Conservation (phyloP, 108 stramenopile genomes). For the Bacterosira constricta region DNA sequence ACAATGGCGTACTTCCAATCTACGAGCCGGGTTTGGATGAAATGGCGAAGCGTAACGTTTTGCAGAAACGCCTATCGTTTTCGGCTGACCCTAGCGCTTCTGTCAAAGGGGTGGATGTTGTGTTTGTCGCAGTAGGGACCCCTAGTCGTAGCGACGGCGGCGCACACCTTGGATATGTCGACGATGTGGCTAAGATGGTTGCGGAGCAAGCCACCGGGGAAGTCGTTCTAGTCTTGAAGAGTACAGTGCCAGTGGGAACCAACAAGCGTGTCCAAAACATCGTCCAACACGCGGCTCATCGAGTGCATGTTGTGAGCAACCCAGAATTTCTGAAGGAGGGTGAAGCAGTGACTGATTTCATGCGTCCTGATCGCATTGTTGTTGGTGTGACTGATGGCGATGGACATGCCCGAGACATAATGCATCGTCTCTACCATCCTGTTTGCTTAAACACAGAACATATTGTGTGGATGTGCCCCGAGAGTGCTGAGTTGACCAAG, state of each 20-base stretch:
- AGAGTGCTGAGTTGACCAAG: conserved; percentile 83
- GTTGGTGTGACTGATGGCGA: conserved; percentile 62
- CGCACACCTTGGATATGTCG: conserved; percentile 80
- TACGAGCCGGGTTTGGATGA: conserved; percentile 83
- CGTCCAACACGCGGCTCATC: conserved; percentile 55
- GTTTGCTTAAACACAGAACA: conserved; percentile 48
- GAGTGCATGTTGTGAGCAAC: conserved; percentile 69
- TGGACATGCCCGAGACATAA: conserved; percentile 32
- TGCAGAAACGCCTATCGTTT: conserved; percentile 70
- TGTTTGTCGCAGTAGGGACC: conserved; percentile 74
- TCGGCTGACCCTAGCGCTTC: conserved; percentile 65
- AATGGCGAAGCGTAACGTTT: conserved; percentile 28
- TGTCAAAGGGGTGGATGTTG: conserved; percentile 69
- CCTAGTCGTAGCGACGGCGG: conserved; percentile 72
- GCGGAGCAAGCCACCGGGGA: conserved; percentile 58
- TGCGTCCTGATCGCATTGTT: conserved; percentile 67
- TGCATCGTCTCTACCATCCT: conserved; percentile 56
- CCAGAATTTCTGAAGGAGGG: conserved; percentile 90
- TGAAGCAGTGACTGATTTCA: conserved; percentile 71
- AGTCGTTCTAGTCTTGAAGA: conserved; percentile 82
- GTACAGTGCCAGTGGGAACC: conserved; percentile 78
- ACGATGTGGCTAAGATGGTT: conserved; percentile 79
- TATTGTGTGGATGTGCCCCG: conserved; percentile 76
- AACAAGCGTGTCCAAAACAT: conserved; percentile 62
- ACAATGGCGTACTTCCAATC: conserved; percentile 70